Conservation (phyloP, 75 land plant genomes). For the Pinus tabuliformis region DNA sequence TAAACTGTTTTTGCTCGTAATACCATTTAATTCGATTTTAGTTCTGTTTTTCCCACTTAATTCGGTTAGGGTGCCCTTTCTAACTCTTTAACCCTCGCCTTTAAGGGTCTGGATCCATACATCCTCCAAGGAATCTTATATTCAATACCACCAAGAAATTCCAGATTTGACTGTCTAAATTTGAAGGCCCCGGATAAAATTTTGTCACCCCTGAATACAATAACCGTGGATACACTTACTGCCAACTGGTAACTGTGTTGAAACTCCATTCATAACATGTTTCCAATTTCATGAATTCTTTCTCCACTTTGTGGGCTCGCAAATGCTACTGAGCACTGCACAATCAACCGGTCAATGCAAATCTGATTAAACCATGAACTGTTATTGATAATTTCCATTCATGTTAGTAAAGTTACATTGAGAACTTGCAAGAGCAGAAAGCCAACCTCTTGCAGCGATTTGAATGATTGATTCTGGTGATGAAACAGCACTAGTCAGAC, state of each 20-base stretch:
- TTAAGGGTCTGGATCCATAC: no score
- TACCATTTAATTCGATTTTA: no score
- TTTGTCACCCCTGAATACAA: not conserved
- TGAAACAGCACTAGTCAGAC: not conserved
- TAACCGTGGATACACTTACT: not conserved
- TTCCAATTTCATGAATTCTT: not conserved
- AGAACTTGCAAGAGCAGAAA: not conserved
- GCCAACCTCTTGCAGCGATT: slow-evolving; percentile 3
- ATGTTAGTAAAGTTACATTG: not conserved
- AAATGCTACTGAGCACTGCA: not conserved
- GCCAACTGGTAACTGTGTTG: not conserved
- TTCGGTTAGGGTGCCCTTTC: no score
- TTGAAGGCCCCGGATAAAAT: no score
- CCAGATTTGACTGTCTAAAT: no score
- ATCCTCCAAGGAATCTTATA: no score
- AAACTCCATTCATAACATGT: not conserved
- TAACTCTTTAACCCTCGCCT: no score
- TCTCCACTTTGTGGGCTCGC: not conserved
- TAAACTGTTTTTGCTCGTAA: no score
- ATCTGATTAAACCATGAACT: not conserved
- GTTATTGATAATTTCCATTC: not conserved
- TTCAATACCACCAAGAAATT: no score
- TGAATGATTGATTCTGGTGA: not conserved
- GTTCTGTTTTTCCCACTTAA: no score
- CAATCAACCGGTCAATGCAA: not conserved